Evolutionary conservation across 306 rosid genomes (phyloP), one percentile per base, ranked within the genome.

Genomic region (Ammopiptanthus mongolicus): DNA sequence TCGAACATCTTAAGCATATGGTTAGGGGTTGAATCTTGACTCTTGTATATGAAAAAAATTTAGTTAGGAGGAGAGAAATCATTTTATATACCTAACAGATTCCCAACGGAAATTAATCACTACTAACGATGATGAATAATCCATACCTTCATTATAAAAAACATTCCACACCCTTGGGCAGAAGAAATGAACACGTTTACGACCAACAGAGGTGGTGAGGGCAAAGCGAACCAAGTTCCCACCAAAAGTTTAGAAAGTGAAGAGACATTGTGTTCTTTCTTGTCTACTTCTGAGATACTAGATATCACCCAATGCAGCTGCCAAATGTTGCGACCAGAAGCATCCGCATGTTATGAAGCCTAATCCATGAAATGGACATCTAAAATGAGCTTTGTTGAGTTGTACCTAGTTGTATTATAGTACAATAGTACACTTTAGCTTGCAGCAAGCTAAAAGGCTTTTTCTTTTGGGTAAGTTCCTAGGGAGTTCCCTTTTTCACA

Each of bases 261-360:
- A 69, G 1, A 39, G 48, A 81, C 79, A 42, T 14, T 58, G 18
- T 74, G 78, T 60, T 63, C 82, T 71, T 81, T 84, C 42, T 74
- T 86, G 92, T 83, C 87, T 71, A 71, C 81, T 50, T 50, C 65
- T 57, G 10, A 47, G 78, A 74, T 77, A 71, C 73, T 75, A 59
- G 1, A 58, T 8, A 69, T 76, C 47, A 13, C 48, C 42, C 12
- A 71, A 53, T 57, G 71, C 17, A 36, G 78, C 75, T 46, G 75
- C 90, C 89, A 88, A 74, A 72, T 71, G 89, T 81, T 21, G 76
- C 50, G 65, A 22, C 47, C 6, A 7, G 22, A 42, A 18, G 73
- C 46, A 6, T 59, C 80, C 86, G 83, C 57, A 15, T 81, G 89
- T 81, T 17, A 51, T 3, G 1, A n/a, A 22, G 0, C 5, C 14